Conservation (phyloP, 2,329 filamentous ascomycete species). For the Epichloe hybrida region DNA sequence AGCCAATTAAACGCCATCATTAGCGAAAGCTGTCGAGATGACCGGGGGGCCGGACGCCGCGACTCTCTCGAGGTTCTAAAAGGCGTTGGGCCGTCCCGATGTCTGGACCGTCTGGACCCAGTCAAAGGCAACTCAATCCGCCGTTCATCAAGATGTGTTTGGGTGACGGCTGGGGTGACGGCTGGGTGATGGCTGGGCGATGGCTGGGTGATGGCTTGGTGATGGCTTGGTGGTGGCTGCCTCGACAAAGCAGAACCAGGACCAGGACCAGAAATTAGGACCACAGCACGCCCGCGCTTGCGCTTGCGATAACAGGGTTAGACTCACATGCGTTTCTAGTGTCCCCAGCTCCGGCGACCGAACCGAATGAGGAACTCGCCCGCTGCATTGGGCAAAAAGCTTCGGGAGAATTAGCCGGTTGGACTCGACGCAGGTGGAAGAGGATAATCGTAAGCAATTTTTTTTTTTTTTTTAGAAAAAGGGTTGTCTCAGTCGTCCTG, state of each 20-base stretch:
- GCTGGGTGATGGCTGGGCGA: too few species aligned
- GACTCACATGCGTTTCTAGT: background rate
- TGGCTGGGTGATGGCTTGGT: too few species aligned
- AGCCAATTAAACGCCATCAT: constrained; percentile 5
- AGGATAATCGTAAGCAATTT: background rate
- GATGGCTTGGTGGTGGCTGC: too few species aligned
- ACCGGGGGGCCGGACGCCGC: background rate
- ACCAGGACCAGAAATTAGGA: too few species aligned
- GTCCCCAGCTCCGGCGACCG: constrained; percentile 2
- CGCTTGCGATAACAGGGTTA: background rate
- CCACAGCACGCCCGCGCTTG: background rate
- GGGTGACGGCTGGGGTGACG: too few species aligned
- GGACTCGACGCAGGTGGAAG: background rate
- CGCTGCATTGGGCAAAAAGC: background rate
- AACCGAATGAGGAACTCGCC: constrained; percentile 5
- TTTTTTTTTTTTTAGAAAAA: too few species aligned
- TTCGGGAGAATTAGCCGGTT: background rate
- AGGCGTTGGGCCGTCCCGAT: background rate
- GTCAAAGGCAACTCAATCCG: background rate
- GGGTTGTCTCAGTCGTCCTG: background rate
- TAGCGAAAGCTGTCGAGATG: constrained; percentile 4
- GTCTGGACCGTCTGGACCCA: background rate
- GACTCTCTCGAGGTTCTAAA: background rate
- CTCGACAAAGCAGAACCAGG: too few species aligned
- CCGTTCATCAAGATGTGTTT: background rate